A percentile compares a stretch with the other conserved stretches of the same genome.
Conservation (phyloP, 2,329 filamentous ascomycete species). For the Talaromyces sp. region DNA sequence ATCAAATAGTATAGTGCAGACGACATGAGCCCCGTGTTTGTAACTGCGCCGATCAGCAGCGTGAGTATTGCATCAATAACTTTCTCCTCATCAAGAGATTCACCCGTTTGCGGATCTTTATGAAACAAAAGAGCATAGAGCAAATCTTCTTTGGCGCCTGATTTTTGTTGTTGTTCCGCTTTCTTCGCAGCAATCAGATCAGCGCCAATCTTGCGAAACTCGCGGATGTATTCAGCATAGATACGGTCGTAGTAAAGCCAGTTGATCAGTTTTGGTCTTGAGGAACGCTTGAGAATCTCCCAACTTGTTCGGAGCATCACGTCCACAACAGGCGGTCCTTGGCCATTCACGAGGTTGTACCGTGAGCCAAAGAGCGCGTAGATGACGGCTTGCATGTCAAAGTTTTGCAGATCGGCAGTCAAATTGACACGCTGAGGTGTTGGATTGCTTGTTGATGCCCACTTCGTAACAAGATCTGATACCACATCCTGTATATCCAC, state of each 20-base stretch:
- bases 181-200: conserved; percentile 52
- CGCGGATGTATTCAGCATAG: conserved; percentile 48
- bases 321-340: conserved; percentile 44
- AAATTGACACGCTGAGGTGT: conserved; percentile 36
- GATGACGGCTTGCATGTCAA: conserved; percentile 49
- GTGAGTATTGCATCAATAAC: conserved; percentile 63
- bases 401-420: conserved; percentile 46
- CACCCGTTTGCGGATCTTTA: conserved; percentile 56
- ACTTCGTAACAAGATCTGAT: conserved; percentile 46
- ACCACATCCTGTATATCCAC: conserved; percentile 45
- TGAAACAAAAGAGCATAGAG: conserved; percentile 54
- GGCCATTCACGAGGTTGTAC: conserved; percentile 42
- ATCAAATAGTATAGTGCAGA: conserved; percentile 62
- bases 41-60: conserved; percentile 62
- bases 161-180: conserved; percentile 46
- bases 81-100: conserved; percentile 51
- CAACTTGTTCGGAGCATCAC: conserved; percentile 51
- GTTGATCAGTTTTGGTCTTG: conserved; percentile 46
- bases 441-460: conserved; percentile 31
- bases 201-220: conserved; percentile 50
- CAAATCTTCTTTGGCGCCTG: conserved; percentile 54
- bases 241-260: conserved; percentile 48
- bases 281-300: conserved; percentile 52
- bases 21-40: conserved; percentile 60
- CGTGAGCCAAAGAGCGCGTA: conserved; percentile 48